phyloP scores from a whole-genome alignment of 1,139 yeast genomes.

The Dujonia santamariae region DNA sequence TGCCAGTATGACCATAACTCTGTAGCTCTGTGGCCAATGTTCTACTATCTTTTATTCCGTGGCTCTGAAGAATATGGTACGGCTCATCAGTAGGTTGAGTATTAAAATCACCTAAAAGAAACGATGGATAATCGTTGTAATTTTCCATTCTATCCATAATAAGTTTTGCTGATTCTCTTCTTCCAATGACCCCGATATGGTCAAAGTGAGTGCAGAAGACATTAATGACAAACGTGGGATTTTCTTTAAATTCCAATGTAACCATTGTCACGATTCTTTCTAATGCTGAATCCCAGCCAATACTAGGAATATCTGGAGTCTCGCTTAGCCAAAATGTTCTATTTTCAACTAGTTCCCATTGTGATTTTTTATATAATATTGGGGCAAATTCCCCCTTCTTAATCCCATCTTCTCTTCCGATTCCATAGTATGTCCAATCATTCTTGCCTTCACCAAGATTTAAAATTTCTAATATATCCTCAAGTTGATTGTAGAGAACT shows the following conservation, averaged over 20 bases:
- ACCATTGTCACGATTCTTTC: conserved; percentile 41
- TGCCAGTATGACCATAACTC: conserved; percentile 38
- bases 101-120: conserved; percentile 52
- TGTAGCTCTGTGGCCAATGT: conserved; percentile 16
- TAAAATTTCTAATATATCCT: conserved; percentile 39
- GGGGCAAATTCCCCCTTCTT: conserved; percentile 47
- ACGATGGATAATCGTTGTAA: conserved; percentile 38
- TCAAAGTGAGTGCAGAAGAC: conserved; percentile 60
- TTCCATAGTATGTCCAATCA: conserved; percentile 44
- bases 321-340: conserved; percentile 43
- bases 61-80: conserved; percentile 34
- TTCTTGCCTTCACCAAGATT: conserved; percentile 18
- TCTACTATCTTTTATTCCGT: conserved; percentile 35
- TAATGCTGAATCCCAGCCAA: conserved; percentile 50
- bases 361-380: conserved; percentile 30
- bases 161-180: conserved; percentile 45
- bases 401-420: conserved; percentile 46
- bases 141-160: conserved; percentile 40
- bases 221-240: conserved; percentile 29
- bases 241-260: conserved; percentile 19
- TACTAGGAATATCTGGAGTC: conserved; percentile 46
- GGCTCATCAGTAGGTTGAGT: conserved; percentile 53
- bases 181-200: conserved; percentile 47
- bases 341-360: conserved; percentile 35
- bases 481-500: conserved; percentile 49